Base-by-base conservation (phyloP, 257 asterid genomes). In the Paraleonurus japonicus region DNA sequence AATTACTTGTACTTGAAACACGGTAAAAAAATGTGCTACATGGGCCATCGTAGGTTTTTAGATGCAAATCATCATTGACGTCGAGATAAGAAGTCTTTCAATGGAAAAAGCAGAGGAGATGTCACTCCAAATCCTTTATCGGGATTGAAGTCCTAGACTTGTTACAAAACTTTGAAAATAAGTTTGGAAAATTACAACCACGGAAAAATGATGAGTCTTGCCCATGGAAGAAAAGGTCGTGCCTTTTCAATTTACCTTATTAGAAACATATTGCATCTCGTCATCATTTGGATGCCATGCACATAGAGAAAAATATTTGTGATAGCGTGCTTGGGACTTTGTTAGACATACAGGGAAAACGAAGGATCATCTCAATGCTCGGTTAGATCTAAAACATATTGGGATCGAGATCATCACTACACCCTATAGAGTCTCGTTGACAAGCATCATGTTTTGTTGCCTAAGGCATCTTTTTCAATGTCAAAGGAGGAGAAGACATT, bases 311-410 rank as follows among this genome's bases (percentile, higher is more conserved):
- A n/a, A n/a, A n/a, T 67, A 2, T 51, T 0, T 50, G 48, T 11
- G 63, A 68, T 17, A 50, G 37, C 4, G 26, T 68, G 12, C 50
- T 68, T 15, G 23, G 39, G 1, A 68, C 73, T 5, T 28, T 67
- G 47, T 67, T 67, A 30, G 72, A 28, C 20, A 28, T 67, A 1
- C 9, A n/a, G 54, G 65, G 5, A 57, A 70, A 16, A 55, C 48
- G 23, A 66, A 45, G n/a, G 71, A 66, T n/a, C 51, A 66, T 12
- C 43, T 23, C 15, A 65, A 65, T 65, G 70, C 70, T 11, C 48
- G n/a, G n/a, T n/a, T n/a, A n/a, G n/a, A n/a, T n/a, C n/a, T n/a
- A n/a, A n/a, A n/a, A n/a, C n/a, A n/a, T n/a, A n/a, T n/a, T n/a
- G n/a, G n/a, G n/a, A n/a, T n/a, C n/a, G n/a, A n/a, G n/a, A n/a